phyloP scores from a whole-genome alignment of 1,284 basidiomycete species.

The Sanguinoderma infundibulare region DNA sequence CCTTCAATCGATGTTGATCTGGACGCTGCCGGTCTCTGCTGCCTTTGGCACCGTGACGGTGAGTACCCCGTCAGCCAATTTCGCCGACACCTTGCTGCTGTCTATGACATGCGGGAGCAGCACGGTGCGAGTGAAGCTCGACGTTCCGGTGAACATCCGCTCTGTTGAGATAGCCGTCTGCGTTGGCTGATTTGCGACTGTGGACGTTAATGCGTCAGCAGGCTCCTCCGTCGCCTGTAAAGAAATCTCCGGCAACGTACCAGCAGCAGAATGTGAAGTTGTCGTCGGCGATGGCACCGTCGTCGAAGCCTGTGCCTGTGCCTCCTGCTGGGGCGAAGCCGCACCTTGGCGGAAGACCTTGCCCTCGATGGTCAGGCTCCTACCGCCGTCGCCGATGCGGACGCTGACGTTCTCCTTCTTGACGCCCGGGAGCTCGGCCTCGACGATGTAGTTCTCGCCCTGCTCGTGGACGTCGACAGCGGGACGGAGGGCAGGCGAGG shows the following conservation, averaged over 20 bases:
- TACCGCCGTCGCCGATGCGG: constrained; percentile 68
- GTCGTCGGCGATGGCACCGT: constrained; percentile 12
- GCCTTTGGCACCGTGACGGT: constrained; percentile 64
- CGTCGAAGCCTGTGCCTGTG: background rate
- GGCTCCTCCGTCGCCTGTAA: background rate
- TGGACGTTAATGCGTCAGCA: constrained; percentile 6
- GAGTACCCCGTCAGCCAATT: constrained; percentile 71
- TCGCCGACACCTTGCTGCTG: constrained; percentile 60
- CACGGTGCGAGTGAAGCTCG: constrained; percentile 68
- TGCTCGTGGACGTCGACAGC: constrained; percentile 71
- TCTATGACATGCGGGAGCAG: constrained; percentile 72
- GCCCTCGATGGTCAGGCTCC: constrained; percentile 75
- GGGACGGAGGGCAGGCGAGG: constrained; percentile 43
- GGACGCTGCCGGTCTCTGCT: constrained; percentile 56
- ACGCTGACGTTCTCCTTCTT: constrained; percentile 79
- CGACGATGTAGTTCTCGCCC: constrained; percentile 65
- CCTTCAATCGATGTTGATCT: constrained; percentile 38
- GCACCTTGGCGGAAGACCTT: constrained; percentile 45
- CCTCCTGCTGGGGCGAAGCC: constrained; percentile 13
- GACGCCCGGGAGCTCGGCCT: constrained; percentile 79
- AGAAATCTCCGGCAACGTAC: constrained; percentile 22
- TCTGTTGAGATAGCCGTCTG: constrained; percentile 57
- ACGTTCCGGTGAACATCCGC: constrained; percentile 56
- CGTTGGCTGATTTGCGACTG: constrained; percentile 37
- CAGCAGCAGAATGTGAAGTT: constrained; percentile 30